Evolutionary conservation across 495 filamentous ascomycete species (phyloP).

Genomic region (Evernia prunastri): DNA sequence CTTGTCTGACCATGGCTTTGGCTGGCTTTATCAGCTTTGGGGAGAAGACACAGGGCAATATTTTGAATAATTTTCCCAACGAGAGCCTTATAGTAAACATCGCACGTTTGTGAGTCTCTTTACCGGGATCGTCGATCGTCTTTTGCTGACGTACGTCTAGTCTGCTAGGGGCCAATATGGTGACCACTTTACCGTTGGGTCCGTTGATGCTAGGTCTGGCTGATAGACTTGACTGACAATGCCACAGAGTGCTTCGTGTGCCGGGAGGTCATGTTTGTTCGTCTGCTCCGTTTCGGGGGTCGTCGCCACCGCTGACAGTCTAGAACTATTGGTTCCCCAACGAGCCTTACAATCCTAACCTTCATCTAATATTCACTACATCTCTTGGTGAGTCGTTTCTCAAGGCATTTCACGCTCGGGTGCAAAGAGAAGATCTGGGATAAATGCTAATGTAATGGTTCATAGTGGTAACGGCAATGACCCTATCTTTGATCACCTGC

Average conservation of each 20-base stretch:
- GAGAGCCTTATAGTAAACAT: constrained; percentile 90
- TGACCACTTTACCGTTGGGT: constrained; percentile 81
- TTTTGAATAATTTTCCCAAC: constrained; percentile 92
- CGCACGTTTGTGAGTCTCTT: constrained; percentile 61
- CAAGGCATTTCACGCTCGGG: background rate
- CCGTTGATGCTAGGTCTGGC: background rate
- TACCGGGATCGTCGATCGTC: background rate
- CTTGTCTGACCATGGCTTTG: constrained; percentile 82
- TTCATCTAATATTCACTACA: constrained; percentile 80
- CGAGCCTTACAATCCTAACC: constrained; percentile 71
- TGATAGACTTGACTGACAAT: background rate
- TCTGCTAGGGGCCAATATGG: constrained; percentile 96
- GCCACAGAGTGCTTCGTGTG: constrained; percentile 82
- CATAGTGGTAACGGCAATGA: constrained; percentile 73
- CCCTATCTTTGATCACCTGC: constrained; percentile 72
- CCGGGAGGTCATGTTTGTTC: constrained; percentile 76
- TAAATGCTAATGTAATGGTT: constrained; percentile 14
- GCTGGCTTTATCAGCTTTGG: constrained; percentile 90
- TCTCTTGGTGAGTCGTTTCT: constrained; percentile 25
- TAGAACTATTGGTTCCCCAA: constrained; percentile 77
- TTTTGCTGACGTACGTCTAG: constrained; percentile 31
- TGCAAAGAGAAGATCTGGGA: background rate
- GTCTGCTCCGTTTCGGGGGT: background rate
- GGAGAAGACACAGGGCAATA: constrained; percentile 84
- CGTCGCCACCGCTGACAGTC: background rate